Evolutionary conservation across 106 monocot species (phyloP).

Genomic region (Chionographis japonica): DNA sequence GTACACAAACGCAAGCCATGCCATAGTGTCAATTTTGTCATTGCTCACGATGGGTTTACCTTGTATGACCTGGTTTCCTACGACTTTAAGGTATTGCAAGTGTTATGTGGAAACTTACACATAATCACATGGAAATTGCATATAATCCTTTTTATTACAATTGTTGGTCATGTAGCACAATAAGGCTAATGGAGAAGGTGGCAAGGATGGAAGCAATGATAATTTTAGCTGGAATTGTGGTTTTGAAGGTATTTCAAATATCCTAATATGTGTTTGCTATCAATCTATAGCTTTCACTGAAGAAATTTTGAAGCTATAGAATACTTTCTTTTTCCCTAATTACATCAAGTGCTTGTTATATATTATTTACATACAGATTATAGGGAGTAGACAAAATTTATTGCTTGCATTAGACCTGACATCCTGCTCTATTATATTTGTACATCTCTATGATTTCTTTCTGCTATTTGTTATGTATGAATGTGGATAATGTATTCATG

Average conservation of each 20-base stretch:
- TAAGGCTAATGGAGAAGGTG: constrained; percentile 89
- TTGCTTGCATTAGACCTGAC: too few species aligned
- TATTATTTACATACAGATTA: too few species aligned
- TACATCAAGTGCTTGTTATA: too few species aligned
- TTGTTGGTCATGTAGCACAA: constrained; percentile 56
- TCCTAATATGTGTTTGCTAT: too few species aligned
- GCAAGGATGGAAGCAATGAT: constrained; percentile 92
- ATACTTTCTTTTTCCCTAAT: not conserved
- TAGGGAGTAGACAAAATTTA: too few species aligned
- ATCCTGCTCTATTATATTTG: too few species aligned
- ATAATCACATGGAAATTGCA: not conserved
- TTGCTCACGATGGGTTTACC: constrained; percentile 99
- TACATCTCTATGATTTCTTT: too few species aligned
- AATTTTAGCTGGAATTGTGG: constrained; percentile 99
- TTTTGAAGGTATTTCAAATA: constrained; percentile 66
- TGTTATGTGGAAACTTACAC: not conserved
- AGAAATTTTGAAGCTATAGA: not conserved
- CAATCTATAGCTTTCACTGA: too few species aligned
- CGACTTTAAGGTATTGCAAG: constrained; percentile 73
- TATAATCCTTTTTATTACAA: not conserved
- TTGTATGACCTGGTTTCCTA: constrained; percentile 93
- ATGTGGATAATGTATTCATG: too few species aligned
- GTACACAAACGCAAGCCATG: constrained; percentile 81
- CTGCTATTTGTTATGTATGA: too few species aligned
- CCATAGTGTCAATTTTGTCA: constrained; percentile 89